Evolutionary conservation across 1,139 yeast genomes (phyloP).

Genomic region (Kodamaea ohmeri): DNA sequence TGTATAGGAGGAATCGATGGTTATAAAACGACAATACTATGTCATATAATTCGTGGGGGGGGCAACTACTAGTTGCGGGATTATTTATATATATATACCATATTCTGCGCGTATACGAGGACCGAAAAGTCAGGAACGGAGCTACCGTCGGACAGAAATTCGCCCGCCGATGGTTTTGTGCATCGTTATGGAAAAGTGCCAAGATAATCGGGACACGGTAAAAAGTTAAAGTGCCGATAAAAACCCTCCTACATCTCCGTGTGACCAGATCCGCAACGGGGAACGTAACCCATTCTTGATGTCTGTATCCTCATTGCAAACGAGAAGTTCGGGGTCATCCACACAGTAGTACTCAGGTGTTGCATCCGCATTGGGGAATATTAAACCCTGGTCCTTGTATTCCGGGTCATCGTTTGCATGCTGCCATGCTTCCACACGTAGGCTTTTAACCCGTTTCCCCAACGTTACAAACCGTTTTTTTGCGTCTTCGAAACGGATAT

Average conservation of each 20-base stretch:
- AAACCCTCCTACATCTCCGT: neutral
- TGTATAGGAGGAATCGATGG: neutral
- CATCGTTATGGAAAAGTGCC: neutral
- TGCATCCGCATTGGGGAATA: constrained; percentile 16
- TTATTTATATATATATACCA: neutral
- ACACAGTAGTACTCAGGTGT: constrained; percentile 20
- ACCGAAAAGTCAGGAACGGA: neutral
- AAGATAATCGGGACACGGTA: neutral
- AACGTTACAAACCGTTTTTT: constrained; percentile 6
- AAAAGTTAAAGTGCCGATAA: neutral
- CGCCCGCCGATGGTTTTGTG: neutral
- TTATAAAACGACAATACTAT: neutral
- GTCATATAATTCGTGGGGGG: neutral
- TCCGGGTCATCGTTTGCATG: constrained; percentile 3
- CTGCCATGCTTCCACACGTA: constrained; percentile 2
- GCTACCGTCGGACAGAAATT: neutral
- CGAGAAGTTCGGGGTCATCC: constrained; percentile 15
- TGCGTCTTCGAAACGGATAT: constrained; percentile 18
- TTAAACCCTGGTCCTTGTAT: constrained; percentile 15
- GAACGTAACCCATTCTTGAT: neutral
- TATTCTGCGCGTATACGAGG: no score
- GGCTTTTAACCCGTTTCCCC: neutral
- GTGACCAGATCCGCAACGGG: neutral
- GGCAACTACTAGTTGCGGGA: neutral
- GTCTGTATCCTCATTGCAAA: constrained; percentile 14